Percentiles rank a stretch among this genome's conserved stretches.
These are phyloP conservation scores for Phytophthora tubulina DNA, from an alignment of 352 stramenopile species.

Conservation along the genomic window DNA sequence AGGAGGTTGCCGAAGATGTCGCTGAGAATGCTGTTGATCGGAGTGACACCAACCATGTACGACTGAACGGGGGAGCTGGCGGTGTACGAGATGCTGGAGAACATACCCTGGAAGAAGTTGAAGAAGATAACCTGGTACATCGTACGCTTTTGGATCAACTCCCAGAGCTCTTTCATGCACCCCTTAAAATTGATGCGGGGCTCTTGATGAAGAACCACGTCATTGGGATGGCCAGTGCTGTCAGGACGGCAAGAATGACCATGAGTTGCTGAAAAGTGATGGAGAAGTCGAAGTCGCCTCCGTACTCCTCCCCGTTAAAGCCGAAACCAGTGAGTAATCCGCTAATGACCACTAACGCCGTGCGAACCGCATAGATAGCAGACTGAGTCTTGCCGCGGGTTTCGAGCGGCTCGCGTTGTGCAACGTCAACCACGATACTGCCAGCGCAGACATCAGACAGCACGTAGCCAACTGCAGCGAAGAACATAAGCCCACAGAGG, in stretches of 20 bases:
- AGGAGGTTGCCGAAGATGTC: slow-evolving; percentile 40
- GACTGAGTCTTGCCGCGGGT: slow-evolving; percentile 49
- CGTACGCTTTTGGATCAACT: slow-evolving; percentile 44
- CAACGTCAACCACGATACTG: slow-evolving; percentile 48
- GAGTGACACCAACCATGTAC: slow-evolving; percentile 44
- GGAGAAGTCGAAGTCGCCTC: slow-evolving; percentile 39
- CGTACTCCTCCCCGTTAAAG: slow-evolving; percentile 44
- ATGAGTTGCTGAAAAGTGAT: slow-evolving; percentile 43
- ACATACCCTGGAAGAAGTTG: slow-evolving; percentile 49
- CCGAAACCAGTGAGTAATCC: slow-evolving; percentile 36
- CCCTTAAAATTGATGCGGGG: slow-evolving; percentile 26
- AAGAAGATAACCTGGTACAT: slow-evolving; percentile 58
- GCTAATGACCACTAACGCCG: slow-evolving; percentile 33
- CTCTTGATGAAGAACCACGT: slow-evolving; percentile 51
- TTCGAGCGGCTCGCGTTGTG: slow-evolving; percentile 49
- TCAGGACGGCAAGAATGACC: slow-evolving; percentile 38
- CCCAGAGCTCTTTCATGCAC: slow-evolving; percentile 49
- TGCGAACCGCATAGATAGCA: slow-evolving; percentile 31
- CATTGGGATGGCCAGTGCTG: slow-evolving; percentile 36
- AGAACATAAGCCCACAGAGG: slow-evolving; percentile 37
- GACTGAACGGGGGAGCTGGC: slow-evolving; percentile 35
- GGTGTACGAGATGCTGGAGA: slow-evolving; percentile 43
- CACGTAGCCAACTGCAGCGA: slow-evolving; percentile 37
- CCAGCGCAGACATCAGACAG: slow-evolving; percentile 42
- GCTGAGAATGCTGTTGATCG: slow-evolving; percentile 45